phyloP scores from a whole-genome alignment of 495 filamentous ascomycete genomes.

The Daldinia concentrica region DNA sequence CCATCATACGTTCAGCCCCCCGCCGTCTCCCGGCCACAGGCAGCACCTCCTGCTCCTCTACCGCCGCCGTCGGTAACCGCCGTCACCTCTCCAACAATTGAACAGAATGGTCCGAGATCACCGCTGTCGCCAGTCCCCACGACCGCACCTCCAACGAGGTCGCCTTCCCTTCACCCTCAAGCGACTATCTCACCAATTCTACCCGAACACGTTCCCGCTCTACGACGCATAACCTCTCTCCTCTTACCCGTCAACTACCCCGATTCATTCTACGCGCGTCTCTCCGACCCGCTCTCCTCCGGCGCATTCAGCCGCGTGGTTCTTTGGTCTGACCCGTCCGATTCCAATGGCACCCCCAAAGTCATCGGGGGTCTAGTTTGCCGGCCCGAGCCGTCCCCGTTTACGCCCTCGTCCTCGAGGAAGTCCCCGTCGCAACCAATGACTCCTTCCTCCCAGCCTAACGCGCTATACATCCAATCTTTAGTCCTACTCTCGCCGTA shows the following conservation, averaged over 20 bases:
- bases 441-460: slow-evolving; percentile 43
- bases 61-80: slow-evolving; percentile 40
- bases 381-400: slow-evolving; percentile 69
- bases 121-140: slow-evolving; percentile 51
- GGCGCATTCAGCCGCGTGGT: slow-evolving; percentile 81
- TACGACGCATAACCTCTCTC: slow-evolving; percentile 82
- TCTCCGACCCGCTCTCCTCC: slow-evolving; percentile 70
- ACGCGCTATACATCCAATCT: slow-evolving; percentile 86
- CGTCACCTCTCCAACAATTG: slow-evolving; percentile 20
- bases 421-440: neutral
- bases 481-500: slow-evolving; percentile 85
- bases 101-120: slow-evolving; percentile 15
- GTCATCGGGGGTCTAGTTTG: slow-evolving; percentile 87
- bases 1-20: slow-evolving; percentile 54
- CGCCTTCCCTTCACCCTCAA: slow-evolving; percentile 52
- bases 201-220: slow-evolving; percentile 71
- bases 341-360: slow-evolving; percentile 53
- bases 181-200: slow-evolving; percentile 68
- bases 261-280: slow-evolving; percentile 83
- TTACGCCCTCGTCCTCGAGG: slow-evolving; percentile 25
- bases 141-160: slow-evolving; percentile 45
- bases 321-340: slow-evolving; percentile 55
- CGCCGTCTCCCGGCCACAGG: slow-evolving; percentile 29
- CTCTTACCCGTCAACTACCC: slow-evolving; percentile 90
- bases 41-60: slow-evolving; percentile 29